Evolutionary conservation across 257 asterid species (phyloP), one percentile per base, ranked within the genome.

Genomic region (Echites panduratus): DNA sequence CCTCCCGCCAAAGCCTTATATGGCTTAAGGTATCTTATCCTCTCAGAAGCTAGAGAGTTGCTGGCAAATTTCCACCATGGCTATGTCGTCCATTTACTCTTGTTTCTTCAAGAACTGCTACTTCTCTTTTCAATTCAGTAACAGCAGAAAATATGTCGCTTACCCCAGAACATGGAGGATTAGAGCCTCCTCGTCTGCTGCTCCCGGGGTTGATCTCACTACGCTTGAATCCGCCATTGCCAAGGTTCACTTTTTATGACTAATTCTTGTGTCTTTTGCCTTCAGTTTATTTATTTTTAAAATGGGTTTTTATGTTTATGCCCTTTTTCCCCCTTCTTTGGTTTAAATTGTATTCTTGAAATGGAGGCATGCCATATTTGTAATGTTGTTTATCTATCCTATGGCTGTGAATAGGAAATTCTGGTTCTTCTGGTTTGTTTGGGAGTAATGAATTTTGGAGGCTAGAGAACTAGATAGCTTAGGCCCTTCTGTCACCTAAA

Each of bases 181-280:
- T 47, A 80, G 80, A 63, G 88, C 91, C 59, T 79, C 94, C n/a
- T 88, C 97, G 19, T 84, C 98, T 12, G 87, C 96, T 75, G 89
- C 87, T 50, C 89, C 93, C 8, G 92, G 91, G n/a, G 87, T 87
- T 57, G 86, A 88, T 76, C 68, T 90, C 32, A 75, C 85, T 52
- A 38, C 84, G 9, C 93, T 92, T 29, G 82, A 88, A 53, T 85
- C 89, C 58, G 97, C 98, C 78, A 82, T 92, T 78, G 80, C 86
- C 27, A 80, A 87, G 95, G 98, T 92, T 54, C 17, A 62, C 58
- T 67, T 74, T 16, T 22, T 19, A 3, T 59, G 19, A 58, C 10
- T 14, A 52, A 4, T 56, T 26, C 29, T 1, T 65, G 32, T 8
- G 1, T 5, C 50, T 74, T 61, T 8, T 49, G 14, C 19, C 9